A percentile compares a stretch with the other conserved stretches of the same genome.
Conservation (phyloP, 179 eudicot species). For the Beta corolliflora region DNA sequence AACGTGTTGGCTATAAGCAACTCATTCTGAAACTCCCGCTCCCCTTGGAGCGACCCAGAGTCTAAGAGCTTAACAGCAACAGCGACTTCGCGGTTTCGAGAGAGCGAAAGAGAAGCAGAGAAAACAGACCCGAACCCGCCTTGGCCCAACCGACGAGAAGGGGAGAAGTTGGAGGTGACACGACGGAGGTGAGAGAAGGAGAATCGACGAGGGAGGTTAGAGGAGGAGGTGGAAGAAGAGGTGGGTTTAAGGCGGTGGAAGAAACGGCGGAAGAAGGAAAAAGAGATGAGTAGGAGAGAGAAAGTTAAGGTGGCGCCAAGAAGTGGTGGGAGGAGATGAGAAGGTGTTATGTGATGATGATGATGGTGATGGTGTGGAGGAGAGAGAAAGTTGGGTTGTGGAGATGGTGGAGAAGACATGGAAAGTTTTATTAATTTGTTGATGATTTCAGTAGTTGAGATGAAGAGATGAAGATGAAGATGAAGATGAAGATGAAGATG, state of each 20-base stretch:
- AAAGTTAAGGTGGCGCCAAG: constrained; percentile 26
- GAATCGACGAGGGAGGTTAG: constrained; percentile 53
- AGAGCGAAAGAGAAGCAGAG: constrained; percentile 40
- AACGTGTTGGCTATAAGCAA: constrained; percentile 51
- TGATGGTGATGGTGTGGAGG: constrained; percentile 17
- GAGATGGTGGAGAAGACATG: constrained; percentile 29
- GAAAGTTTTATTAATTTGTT: neutral
- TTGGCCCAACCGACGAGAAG: constrained; percentile 67
- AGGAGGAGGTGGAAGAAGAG: constrained; percentile 37
- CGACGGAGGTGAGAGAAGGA: constrained; percentile 71
- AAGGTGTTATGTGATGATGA: constrained; percentile 3
- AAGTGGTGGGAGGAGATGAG: constrained; percentile 23
- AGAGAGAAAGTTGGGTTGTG: constrained; percentile 14
- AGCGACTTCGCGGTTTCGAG: neutral
- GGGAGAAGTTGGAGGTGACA: constrained; percentile 61
- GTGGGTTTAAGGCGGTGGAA: constrained; percentile 41
- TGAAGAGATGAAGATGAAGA: too few relatives aligned
- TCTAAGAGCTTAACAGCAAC: constrained; percentile 83
- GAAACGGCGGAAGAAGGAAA: constrained; percentile 49
- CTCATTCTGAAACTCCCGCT: constrained; percentile 97
- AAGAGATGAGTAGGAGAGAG: constrained; percentile 37
- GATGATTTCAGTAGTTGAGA: too few relatives aligned
- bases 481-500: too few relatives aligned
- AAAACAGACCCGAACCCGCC: constrained; percentile 89
- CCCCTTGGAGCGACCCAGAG: constrained; percentile 78